Conservation (phyloP, 2,329 filamentous ascomycete species). For the Septoria linicola region DNA sequence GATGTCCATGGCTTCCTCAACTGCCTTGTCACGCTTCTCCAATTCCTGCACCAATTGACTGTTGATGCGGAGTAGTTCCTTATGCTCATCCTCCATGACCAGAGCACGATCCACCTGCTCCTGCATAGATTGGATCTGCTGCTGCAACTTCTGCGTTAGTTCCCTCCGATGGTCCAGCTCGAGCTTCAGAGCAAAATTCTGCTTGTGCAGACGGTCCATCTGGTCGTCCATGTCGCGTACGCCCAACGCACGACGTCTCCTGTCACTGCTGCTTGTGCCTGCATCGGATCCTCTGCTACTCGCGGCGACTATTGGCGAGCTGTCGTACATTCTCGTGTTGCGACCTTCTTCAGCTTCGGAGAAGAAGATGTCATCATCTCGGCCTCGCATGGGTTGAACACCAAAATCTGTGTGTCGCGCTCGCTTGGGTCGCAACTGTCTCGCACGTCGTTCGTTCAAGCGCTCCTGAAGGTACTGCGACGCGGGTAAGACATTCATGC, state of each 20-base stretch:
- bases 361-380: constrained; percentile 41
- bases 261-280: constrained; percentile 22
- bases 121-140: constrained; percentile 57
- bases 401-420: constrained; percentile 38
- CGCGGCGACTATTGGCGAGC: constrained; percentile 30
- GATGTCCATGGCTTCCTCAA: constrained; percentile 68
- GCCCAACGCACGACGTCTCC: constrained; percentile 47
- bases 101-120: constrained; percentile 47
- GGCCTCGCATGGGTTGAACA: constrained; percentile 25
- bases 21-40: constrained; percentile 67
- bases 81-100: constrained; percentile 40
- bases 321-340: constrained; percentile 30
- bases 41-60: constrained; percentile 60
- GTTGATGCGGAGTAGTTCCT: constrained; percentile 58
- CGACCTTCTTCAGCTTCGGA: constrained; percentile 32
- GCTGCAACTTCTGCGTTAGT: constrained; percentile 60
- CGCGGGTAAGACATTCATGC: constrained; percentile 31
- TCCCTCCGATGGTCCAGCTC: constrained; percentile 69
- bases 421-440: constrained; percentile 34
- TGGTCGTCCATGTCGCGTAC: constrained; percentile 69
- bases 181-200: constrained; percentile 75
- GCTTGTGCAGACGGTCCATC: constrained; percentile 67
- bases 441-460: constrained; percentile 36
- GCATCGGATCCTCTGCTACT: constrained; percentile 22
- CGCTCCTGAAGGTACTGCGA: constrained; percentile 39